Evolutionary conservation across 495 filamentous ascomycete species (phyloP), one percentile per base, ranked within the genome.

Genomic region (Opeltia flavorubescens): DNA sequence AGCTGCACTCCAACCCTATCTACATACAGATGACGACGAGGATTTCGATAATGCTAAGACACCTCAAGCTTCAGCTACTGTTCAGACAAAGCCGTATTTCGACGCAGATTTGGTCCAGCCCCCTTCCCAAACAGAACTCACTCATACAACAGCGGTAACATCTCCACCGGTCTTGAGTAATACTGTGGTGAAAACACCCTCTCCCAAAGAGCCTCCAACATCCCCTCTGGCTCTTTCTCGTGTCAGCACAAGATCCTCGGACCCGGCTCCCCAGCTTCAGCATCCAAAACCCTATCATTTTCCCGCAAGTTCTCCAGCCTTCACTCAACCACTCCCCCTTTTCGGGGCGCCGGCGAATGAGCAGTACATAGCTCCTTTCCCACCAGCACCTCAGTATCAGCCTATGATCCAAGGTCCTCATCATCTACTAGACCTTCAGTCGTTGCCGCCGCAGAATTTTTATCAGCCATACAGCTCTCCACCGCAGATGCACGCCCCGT

Each of bases 1-100:
- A 15, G 36, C 43, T 20, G 41, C 28, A 30, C 42, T 52, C 28
- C 55, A 48, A 31, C 50, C 34, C 29, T 55, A 55, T 30, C 41
- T 55, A 13, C 52, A 58, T 24, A 43, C 49, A 20, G 48, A 47
- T 18, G 35, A 45, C 27, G 54, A 56, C 44, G 41, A 47, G 18
- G 38, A 41, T 2, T 41, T 29, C n/a, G 25, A 25, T 21, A 27
- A 40, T 6, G 33, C 34, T 15, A 39, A 28, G 1, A 35, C 25
- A 15, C 39, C 41, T 21, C 50, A 52, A 23, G 30, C 38, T 23
- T 41, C 38, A 21, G 21, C 38, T 21, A 41, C 17, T 12, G 21
- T 12, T 25, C 38, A 41, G 13, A 21, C 25, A 21, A 41, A 41
- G 38, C 38, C 18, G 25, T 41, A 41, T 12, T 41, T 41, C 12